phyloP scores from a whole-genome alignment of 2,329 filamentous ascomycete genomes.

The Diaporthe destruens region DNA sequence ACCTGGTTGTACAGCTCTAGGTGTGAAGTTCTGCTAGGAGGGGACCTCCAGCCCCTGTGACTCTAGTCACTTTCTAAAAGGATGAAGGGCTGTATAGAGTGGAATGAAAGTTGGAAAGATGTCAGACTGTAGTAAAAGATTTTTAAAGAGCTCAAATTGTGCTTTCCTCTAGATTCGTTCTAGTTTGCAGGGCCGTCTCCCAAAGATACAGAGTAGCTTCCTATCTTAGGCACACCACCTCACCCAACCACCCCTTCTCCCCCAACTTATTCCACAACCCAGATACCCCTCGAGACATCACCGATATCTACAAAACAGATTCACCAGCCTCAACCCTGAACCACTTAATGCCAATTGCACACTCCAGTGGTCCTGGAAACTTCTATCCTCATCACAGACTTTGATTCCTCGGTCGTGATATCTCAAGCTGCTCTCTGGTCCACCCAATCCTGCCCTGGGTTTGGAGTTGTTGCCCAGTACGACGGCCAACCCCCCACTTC shows the following conservation, averaged over 20 bases:
- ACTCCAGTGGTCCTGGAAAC: no score
- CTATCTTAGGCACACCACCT: neutral
- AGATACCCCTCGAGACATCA: no score
- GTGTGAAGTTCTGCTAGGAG: constrained; percentile 47
- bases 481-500: constrained; percentile 6
- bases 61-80: neutral
- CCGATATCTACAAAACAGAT: neutral
- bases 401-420: neutral
- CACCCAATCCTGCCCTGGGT: neutral
- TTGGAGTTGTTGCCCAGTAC: constrained; percentile 26
- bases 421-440: neutral
- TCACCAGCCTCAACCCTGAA: neutral
- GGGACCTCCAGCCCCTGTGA: constrained; percentile 43
- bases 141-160: neutral
- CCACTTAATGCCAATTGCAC: neutral
- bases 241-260: neutral
- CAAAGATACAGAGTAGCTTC: neutral
- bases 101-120: neutral
- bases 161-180: neutral
- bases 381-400: neutral
- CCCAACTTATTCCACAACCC: neutral
- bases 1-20: neutral
- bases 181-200: neutral
- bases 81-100: no score
- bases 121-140: neutral